Evolutionary conservation across 306 rosid genomes (phyloP).

Genomic region (Quercus agrifolia): DNA sequence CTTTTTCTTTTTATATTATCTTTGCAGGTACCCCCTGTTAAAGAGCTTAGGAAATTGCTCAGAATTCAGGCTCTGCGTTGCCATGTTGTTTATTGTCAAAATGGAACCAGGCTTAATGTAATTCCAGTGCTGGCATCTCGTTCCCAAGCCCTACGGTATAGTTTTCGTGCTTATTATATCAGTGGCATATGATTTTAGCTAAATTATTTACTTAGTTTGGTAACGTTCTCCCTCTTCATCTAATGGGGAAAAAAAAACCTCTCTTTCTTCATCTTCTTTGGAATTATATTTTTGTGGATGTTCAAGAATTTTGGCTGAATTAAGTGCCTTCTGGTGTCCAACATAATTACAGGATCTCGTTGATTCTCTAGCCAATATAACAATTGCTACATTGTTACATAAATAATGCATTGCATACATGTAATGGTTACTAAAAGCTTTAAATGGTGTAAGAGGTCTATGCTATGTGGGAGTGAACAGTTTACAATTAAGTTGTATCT

Average conservation of each 20-base stretch:
- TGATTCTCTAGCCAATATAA: not conserved
- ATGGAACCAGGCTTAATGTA: slow-evolving; percentile 79
- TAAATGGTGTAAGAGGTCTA: not conserved
- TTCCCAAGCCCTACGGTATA: slow-evolving; percentile 94
- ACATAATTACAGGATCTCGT: too few relatives aligned
- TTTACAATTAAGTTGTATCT: not conserved
- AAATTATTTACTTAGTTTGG: not conserved
- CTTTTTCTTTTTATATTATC: not conserved
- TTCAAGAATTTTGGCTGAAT: too few relatives aligned
- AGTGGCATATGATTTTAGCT: not conserved
- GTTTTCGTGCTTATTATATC: slow-evolving; percentile 6
- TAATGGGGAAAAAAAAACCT: not conserved
- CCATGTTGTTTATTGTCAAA: slow-evolving; percentile 88
- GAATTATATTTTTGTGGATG: not conserved
- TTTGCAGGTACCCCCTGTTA: slow-evolving; percentile 73
- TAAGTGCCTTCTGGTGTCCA: too few relatives aligned
- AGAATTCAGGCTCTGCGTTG: slow-evolving; percentile 98
- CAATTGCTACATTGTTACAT: not conserved
- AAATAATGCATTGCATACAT: not conserved
- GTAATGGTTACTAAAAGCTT: not conserved
- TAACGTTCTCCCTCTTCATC: not conserved
- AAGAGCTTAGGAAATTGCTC: slow-evolving; percentile 78
- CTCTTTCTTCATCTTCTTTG: not conserved
- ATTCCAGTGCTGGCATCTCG: slow-evolving; percentile 98
- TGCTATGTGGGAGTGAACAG: not conserved